phyloP scores from a whole-genome alignment of 495 filamentous ascomycete species.

The Hypoxylon perforatum region DNA sequence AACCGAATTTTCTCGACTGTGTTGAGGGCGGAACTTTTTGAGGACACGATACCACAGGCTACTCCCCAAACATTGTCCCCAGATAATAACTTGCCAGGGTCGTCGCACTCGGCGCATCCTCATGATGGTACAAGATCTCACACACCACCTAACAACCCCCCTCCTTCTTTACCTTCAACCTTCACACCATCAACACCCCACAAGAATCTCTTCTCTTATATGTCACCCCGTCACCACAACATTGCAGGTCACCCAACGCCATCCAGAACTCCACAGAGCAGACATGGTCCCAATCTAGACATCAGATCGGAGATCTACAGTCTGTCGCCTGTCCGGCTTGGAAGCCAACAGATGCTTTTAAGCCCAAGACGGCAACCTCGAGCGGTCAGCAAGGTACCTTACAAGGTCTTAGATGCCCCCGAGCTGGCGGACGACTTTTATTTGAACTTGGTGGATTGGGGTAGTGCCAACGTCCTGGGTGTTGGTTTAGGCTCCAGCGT shows the following conservation, averaged over 20 bases:
- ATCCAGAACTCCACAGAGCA: slow-evolving; percentile 86
- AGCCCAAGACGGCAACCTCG: slow-evolving; percentile 88
- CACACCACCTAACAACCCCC: slow-evolving; percentile 78
- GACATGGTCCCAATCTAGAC: slow-evolving; percentile 86
- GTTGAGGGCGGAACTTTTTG: slow-evolving; percentile 89
- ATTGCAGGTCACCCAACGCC: slow-evolving; percentile 82
- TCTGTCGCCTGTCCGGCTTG: slow-evolving; percentile 87
- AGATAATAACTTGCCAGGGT: slow-evolving; percentile 64
- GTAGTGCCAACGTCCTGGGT: slow-evolving; percentile 90
- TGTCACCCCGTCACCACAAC: slow-evolving; percentile 78
- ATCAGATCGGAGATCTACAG: slow-evolving; percentile 92
- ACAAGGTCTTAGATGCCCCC: slow-evolving; percentile 96
- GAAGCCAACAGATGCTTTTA: slow-evolving; percentile 89
- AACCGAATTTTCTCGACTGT: slow-evolving; percentile 92
- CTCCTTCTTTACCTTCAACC: slow-evolving; percentile 69
- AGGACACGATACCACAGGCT: slow-evolving; percentile 84
- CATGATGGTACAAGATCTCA: slow-evolving; percentile 79
- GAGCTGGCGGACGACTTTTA: slow-evolving; percentile 98
- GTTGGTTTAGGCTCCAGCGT: slow-evolving; percentile 92
- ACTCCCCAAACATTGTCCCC: slow-evolving; percentile 74
- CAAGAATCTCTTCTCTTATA: slow-evolving; percentile 96
- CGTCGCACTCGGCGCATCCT: slow-evolving; percentile 66
- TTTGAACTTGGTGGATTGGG: slow-evolving; percentile 97
- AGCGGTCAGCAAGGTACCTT: slow-evolving; percentile 93
- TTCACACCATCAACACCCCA: slow-evolving; percentile 94